A percentile compares a stretch with the other conserved stretches of the same genome.
Conservation (phyloP, 2,329 filamentous ascomycete species). For the Neonectria ditissima region DNA sequence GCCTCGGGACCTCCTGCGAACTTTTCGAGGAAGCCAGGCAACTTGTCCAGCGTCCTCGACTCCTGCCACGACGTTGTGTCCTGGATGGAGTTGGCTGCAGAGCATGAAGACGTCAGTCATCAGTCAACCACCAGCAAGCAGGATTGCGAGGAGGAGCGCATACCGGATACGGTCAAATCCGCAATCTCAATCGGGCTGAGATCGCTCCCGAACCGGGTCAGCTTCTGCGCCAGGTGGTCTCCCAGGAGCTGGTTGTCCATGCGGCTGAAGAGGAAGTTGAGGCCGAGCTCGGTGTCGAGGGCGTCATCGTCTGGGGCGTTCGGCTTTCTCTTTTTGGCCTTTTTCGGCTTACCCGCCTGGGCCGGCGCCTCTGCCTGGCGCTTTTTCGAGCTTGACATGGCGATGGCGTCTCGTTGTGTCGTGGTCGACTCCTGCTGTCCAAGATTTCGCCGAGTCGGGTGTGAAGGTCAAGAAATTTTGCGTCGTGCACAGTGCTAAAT, state of each 20-base stretch:
- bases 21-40: slow-evolving; percentile 82
- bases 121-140: neutral
- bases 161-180: slow-evolving; percentile 84
- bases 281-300: slow-evolving; percentile 75
- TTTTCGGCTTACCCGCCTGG: slow-evolving; percentile 54
- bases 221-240: slow-evolving; percentile 85
- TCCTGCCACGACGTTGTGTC: slow-evolving; percentile 83
- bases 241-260: slow-evolving; percentile 88
- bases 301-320: slow-evolving; percentile 66
- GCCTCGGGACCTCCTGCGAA: slow-evolving; percentile 68
- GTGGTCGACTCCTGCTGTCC: neutral
- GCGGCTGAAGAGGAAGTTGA: slow-evolving; percentile 83
- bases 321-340: slow-evolving; percentile 68
- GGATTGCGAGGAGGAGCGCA: slow-evolving; percentile 33
- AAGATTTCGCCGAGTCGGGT: slow-evolving; percentile 5
- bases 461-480: slow-evolving; percentile 41
- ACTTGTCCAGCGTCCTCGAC: slow-evolving; percentile 74
- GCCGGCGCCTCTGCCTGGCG: slow-evolving; percentile 65
- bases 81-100: slow-evolving; percentile 75
- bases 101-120: slow-evolving; percentile 10
- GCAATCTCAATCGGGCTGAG: slow-evolving; percentile 86
- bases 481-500: slow-evolving; percentile 36
- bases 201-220: slow-evolving; percentile 81
- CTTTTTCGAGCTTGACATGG: slow-evolving; percentile 63
- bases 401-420: slow-evolving; percentile 19